Evolutionary conservation across 2,329 filamentous ascomycete genomes (phyloP).

Genomic region (Sarocladium oryzae): DNA sequence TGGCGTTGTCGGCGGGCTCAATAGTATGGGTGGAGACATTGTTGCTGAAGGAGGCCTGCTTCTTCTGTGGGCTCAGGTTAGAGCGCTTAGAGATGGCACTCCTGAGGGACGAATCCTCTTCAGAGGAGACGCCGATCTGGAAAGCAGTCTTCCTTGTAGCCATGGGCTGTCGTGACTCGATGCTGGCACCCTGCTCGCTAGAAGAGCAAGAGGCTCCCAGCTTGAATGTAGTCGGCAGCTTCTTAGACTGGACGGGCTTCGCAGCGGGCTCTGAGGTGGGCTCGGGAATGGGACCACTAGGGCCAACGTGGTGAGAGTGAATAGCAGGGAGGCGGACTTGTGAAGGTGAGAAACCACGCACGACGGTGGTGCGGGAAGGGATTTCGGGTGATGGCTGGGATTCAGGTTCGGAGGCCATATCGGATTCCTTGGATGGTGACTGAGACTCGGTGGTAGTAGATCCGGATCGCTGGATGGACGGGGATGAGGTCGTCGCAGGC

Average conservation of each 20-base stretch:
- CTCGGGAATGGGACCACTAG: constrained; percentile 54
- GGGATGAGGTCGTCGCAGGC: constrained; percentile 22
- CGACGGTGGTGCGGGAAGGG: constrained; percentile 49
- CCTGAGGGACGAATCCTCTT: constrained; percentile 71
- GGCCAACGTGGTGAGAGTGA: constrained; percentile 39
- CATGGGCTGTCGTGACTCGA: constrained; percentile 35
- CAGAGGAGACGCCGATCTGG: constrained; percentile 54
- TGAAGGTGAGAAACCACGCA: constrained; percentile 80
- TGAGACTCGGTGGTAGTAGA: constrained; percentile 39
- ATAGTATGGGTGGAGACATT: constrained; percentile 65
- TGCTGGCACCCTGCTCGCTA: constrained; percentile 42
- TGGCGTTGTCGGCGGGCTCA: constrained; percentile 44
- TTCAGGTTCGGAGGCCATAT: constrained; percentile 24
- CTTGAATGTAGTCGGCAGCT: constrained; percentile 55
- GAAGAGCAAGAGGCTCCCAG: constrained; percentile 81
- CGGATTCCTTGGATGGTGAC: constrained; percentile 54
- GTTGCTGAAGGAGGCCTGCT: constrained; percentile 76
- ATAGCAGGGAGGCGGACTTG: constrained; percentile 44
- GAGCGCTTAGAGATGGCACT: constrained; percentile 41
- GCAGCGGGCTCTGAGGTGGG: constrained; percentile 47
- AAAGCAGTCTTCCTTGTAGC: constrained; percentile 38
- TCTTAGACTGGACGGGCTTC: constrained; percentile 64
- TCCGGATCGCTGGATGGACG: constrained; percentile 28
- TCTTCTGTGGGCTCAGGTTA: constrained; percentile 49
- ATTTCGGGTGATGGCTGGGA: constrained; percentile 24